A percentile compares a stretch with the other conserved stretches of the same genome.
These are phyloP conservation scores for Clitoria ternatea DNA, from an alignment of 306 rosid genomes.

Conservation along the genomic window DNA sequence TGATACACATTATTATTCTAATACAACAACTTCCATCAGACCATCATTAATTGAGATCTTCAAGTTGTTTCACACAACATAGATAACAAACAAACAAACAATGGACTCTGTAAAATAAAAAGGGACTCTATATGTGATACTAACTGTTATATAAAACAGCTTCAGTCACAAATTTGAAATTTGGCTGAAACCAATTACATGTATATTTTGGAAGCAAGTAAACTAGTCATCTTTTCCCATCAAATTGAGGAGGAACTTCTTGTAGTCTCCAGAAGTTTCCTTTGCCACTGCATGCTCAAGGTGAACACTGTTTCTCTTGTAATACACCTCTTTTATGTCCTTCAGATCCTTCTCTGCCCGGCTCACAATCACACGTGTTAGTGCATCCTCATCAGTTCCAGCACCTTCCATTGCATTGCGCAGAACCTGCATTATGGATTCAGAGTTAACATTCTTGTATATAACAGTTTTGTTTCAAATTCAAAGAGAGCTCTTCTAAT, in stretches of 20 bases:
- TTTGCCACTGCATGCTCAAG: slow-evolving; percentile 65
- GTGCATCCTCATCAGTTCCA: slow-evolving; percentile 65
- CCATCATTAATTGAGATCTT: not conserved
- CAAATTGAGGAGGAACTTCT: slow-evolving; percentile 63
- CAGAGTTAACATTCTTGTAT: not conserved
- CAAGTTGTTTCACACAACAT: not conserved
- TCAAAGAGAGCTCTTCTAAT: not conserved
- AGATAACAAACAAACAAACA: not conserved
- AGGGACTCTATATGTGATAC: not conserved
- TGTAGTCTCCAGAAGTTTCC: slow-evolving; percentile 70
- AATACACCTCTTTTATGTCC: slow-evolving; percentile 58
- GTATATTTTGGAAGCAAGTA: not conserved
- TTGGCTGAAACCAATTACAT: not conserved
- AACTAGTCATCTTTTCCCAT: slow-evolving; percentile 46
- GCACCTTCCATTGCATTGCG: slow-evolving; percentile 50
- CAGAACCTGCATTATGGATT: slow-evolving; percentile 33
- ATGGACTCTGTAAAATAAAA: not conserved
- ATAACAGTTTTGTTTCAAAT: not conserved
- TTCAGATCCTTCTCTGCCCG: slow-evolving; percentile 84
- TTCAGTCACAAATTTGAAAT: not conserved
- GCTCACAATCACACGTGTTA: slow-evolving; percentile 69
- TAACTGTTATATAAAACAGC: not conserved
- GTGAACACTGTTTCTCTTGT: slow-evolving; percentile 69
- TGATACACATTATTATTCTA: too few species aligned
- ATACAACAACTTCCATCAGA: too few species aligned